phyloP scores from a whole-genome alignment of 306 rosid species.

The Ochetophila trinervis region DNA sequence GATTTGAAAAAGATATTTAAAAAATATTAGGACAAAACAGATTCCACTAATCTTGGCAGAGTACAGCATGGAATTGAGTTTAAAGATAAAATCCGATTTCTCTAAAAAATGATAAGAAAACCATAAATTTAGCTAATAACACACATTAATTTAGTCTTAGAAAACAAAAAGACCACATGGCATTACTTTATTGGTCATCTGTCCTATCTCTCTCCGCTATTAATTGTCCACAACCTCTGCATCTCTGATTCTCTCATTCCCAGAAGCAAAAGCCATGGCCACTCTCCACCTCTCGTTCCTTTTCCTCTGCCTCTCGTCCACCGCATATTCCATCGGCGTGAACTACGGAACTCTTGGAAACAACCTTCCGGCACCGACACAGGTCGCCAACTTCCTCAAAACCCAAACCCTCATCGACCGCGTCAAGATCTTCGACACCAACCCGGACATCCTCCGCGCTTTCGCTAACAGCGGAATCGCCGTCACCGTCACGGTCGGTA shows the following conservation, averaged over 20 bases:
- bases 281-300: constrained; percentile 23
- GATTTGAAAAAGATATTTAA: no score
- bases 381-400: constrained; percentile 63
- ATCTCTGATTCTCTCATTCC: background rate
- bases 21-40: no score
- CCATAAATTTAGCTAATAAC: background rate
- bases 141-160: background rate
- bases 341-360: constrained; percentile 83
- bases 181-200: background rate
- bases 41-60: no score
- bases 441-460: constrained; percentile 70
- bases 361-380: constrained; percentile 62
- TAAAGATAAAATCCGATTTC: no score
- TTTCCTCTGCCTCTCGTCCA: constrained; percentile 34
- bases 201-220: background rate
- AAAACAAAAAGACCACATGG: background rate
- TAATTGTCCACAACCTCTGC: background rate
- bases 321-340: constrained; percentile 61
- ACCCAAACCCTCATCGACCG: constrained; percentile 57
- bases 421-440: constrained; percentile 74
- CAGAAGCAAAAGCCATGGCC: background rate
- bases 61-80: no score
- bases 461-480: constrained; percentile 67
- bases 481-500: constrained; percentile 68
- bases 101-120: background rate